These are phyloP conservation scores for Rhinocladiella mackenziei DNA, from an alignment of 2,329 filamentous ascomycete genomes.

Conservation along the genomic window DNA sequence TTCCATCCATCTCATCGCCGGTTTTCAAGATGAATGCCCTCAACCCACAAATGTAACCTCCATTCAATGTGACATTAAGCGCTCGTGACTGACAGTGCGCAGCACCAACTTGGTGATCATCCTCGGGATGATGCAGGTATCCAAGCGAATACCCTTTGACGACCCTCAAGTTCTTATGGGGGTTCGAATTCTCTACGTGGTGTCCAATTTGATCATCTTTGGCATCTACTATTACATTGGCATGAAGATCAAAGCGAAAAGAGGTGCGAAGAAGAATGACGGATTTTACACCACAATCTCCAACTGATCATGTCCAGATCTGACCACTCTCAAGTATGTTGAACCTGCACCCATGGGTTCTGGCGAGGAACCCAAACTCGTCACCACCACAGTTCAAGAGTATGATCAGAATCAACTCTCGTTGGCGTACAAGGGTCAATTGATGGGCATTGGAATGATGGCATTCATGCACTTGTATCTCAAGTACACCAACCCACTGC, in stretches of 20 bases:
- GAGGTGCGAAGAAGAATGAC: slow-evolving; percentile 59
- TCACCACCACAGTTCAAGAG: slow-evolving; percentile 92
- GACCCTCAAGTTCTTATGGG: slow-evolving; percentile 67
- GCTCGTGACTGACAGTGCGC: slow-evolving; percentile 31
- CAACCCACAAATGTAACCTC: slow-evolving; percentile 18
- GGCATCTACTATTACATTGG: slow-evolving; percentile 82
- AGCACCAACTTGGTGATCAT: slow-evolving; percentile 94
- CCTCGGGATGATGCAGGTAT: slow-evolving; percentile 96
- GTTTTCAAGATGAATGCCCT: slow-evolving; percentile 16
- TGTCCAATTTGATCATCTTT: slow-evolving; percentile 78
- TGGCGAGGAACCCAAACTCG: slow-evolving; percentile 88
- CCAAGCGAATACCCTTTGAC: slow-evolving; percentile 92
- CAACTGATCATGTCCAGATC: slow-evolving; percentile 55
- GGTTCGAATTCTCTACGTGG: slow-evolving; percentile 61
- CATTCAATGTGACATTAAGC: neutral
- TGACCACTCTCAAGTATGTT: slow-evolving; percentile 97
- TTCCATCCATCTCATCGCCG: neutral
- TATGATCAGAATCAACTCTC: slow-evolving; percentile 88
- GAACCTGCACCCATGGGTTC: slow-evolving; percentile 92
- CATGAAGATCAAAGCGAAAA: slow-evolving; percentile 87
- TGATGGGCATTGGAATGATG: slow-evolving; percentile 99
- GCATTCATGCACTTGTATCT: slow-evolving; percentile 97
- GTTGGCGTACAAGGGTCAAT: slow-evolving; percentile 78
- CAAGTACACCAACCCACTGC: slow-evolving; percentile 98
- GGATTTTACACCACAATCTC: neutral